A percentile compares a stretch with the other conserved stretches of the same genome.
These are phyloP conservation scores for Aspergillus ochraceus DNA, from an alignment of 2,329 filamentous ascomycete genomes.

Conservation along the genomic window DNA sequence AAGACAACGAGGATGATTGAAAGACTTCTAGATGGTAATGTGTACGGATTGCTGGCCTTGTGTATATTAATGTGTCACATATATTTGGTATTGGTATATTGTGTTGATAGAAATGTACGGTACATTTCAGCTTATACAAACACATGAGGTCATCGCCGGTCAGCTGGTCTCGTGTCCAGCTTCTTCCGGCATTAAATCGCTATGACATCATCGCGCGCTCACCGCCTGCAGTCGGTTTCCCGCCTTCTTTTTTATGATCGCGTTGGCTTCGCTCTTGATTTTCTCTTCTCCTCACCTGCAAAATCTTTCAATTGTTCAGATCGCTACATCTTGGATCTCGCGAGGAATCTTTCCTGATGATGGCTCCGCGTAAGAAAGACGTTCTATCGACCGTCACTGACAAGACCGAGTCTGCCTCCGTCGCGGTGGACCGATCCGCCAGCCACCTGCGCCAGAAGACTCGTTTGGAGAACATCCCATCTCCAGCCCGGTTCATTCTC, in stretches of 20 bases:
- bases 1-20: constrained; percentile 35
- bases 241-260: constrained; percentile 10
- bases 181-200: background rate
- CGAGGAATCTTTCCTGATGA: background rate
- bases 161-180: background rate
- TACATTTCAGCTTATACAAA: background rate
- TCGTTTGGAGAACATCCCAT: constrained; percentile 28
- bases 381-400: constrained; percentile 13
- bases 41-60: background rate
- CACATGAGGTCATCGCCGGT: background rate
- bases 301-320: constrained; percentile 3
- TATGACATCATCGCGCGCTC: constrained; percentile 39
- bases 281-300: background rate
- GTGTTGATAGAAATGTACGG: background rate
- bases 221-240: constrained; percentile 26
- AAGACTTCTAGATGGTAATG: constrained; percentile 2
- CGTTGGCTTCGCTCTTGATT: constrained; percentile 2
- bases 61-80: background rate
- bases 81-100: background rate
- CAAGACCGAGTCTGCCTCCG: constrained; percentile 12
- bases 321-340: background rate
- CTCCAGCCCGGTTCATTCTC: constrained; percentile 45
- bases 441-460: constrained; percentile 15
- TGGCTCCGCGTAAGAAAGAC: constrained; percentile 26
- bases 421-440: background rate